These are phyloP conservation scores for Dictyostelium brefeldianum DNA, from an alignment of 78 protist species.

Conservation along the genomic window DNA sequence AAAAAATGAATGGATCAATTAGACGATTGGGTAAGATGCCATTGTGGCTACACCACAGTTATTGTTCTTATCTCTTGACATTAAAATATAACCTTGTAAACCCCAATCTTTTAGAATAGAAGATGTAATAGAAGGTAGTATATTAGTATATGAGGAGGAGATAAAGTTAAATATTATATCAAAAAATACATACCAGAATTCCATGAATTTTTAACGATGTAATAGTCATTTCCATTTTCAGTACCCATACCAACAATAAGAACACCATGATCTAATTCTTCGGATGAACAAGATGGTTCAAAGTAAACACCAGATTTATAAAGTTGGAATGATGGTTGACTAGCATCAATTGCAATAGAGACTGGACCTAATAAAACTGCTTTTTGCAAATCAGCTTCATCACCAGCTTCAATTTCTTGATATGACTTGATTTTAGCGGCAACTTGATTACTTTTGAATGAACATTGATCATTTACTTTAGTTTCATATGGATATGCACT, in stretches of 20 bases:
- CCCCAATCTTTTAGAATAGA: slow-evolving; percentile 69
- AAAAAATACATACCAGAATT: slow-evolving; percentile 42
- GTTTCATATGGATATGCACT: slow-evolving; percentile 88
- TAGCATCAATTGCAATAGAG: slow-evolving; percentile 94
- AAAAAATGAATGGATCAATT: background rate
- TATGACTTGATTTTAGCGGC: slow-evolving; percentile 60
- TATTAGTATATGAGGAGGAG: background rate
- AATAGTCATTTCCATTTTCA: slow-evolving; percentile 41
- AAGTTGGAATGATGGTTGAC: slow-evolving; percentile 87
- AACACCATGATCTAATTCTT: slow-evolving; percentile 89
- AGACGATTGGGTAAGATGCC: slow-evolving; percentile 32
- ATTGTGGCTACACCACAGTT: slow-evolving; percentile 86
- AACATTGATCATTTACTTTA: slow-evolving; percentile 74
- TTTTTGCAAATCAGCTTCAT: slow-evolving; percentile 48
- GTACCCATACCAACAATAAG: slow-evolving; percentile 85
- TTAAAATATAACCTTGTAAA: slow-evolving; percentile 79
- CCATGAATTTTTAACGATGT: slow-evolving; percentile 96
- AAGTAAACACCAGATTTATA: slow-evolving; percentile 88
- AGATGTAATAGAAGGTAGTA: background rate
- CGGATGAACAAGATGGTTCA: slow-evolving; percentile 82
- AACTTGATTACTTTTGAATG: background rate
- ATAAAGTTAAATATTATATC: background rate
- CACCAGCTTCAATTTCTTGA: slow-evolving; percentile 33
- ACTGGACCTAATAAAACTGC: slow-evolving; percentile 75
- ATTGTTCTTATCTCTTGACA: slow-evolving; percentile 74